Conservation (phyloP, 2,329 filamentous ascomycete species). For the Lasiodiplodia gonubiensis region DNA sequence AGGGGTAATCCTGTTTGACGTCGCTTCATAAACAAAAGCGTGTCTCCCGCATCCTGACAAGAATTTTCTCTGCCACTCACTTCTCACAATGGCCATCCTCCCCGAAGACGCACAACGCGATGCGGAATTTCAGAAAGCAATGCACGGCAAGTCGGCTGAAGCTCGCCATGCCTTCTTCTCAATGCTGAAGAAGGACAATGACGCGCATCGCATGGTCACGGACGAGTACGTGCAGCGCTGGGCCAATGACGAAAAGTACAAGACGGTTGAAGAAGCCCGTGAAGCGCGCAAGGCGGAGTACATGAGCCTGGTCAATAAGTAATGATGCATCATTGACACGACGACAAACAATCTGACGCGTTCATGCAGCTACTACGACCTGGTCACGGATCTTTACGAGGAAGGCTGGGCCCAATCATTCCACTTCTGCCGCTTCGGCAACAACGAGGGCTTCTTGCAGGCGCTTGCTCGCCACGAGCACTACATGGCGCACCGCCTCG, state of each 20-base stretch:
- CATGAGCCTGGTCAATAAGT: slow-evolving; percentile 88
- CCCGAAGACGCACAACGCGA: slow-evolving; percentile 81
- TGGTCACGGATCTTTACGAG: slow-evolving; percentile 93
- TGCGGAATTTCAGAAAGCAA: slow-evolving; percentile 86
- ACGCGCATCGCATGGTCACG: slow-evolving; percentile 78
- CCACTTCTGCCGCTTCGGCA: slow-evolving; percentile 94
- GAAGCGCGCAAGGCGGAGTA: slow-evolving; percentile 85
- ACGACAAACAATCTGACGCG: slow-evolving; percentile 38
- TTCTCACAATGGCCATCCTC: slow-evolving; percentile 60
- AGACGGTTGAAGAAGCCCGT: slow-evolving; percentile 79
- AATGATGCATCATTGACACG: background rate
- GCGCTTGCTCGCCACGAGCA: slow-evolving; percentile 97
- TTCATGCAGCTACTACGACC: slow-evolving; percentile 85
- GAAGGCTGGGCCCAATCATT: slow-evolving; percentile 96
- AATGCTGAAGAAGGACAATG: slow-evolving; percentile 75
- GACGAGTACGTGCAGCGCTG: slow-evolving; percentile 97
- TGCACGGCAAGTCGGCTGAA: slow-evolving; percentile 77
- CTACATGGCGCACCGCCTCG: slow-evolving; percentile 90
- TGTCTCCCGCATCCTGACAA: background rate
- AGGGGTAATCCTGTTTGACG: background rate
- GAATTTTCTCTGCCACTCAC: background rate
- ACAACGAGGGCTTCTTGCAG: slow-evolving; percentile 84
- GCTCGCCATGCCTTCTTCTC: slow-evolving; percentile 76
- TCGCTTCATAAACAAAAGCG: background rate
- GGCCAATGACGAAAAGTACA: slow-evolving; percentile 91